Evolutionary conservation across 1,284 basidiomycete species (phyloP).

Genomic region (Ceratobasidium sp.): DNA sequence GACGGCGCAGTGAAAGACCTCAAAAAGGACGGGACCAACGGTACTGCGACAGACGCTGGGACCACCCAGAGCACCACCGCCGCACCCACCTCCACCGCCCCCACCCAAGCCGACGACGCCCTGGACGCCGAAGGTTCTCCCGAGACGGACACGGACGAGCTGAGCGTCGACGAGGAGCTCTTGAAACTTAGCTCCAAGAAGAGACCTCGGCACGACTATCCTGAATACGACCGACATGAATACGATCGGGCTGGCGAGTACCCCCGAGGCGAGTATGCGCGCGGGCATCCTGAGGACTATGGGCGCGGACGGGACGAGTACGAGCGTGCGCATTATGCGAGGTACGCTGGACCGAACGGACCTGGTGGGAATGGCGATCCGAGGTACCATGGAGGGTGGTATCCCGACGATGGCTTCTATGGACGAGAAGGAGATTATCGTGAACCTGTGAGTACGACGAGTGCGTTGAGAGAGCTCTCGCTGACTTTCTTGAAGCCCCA

Average conservation of each 20-base stretch:
- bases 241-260: not conserved
- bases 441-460: not conserved
- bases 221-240: not conserved
- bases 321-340: conserved; percentile 11
- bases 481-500: not conserved
- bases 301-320: not conserved
- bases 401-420: not conserved
- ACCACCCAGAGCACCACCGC: not conserved
- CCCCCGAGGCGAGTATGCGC: not conserved
- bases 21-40: conserved; percentile 1
- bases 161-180: conserved; percentile 34
- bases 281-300: conserved; percentile 9
- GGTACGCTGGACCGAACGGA: not conserved
- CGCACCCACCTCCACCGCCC: not conserved
- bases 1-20: conserved; percentile 19
- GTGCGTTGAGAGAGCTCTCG: not conserved
- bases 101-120: not conserved
- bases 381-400: conserved; percentile 1
- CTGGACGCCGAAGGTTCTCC: conserved; percentile 22
- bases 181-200: conserved; percentile 25
- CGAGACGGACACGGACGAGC: conserved; percentile 33
- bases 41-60: not conserved
- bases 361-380: conserved; percentile 14
- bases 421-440: conserved; percentile 3
- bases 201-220: conserved; percentile 2